phyloP scores from a whole-genome alignment of 371 early-diverging fungal genomes.

The Lichtheimia ramosa region DNA sequence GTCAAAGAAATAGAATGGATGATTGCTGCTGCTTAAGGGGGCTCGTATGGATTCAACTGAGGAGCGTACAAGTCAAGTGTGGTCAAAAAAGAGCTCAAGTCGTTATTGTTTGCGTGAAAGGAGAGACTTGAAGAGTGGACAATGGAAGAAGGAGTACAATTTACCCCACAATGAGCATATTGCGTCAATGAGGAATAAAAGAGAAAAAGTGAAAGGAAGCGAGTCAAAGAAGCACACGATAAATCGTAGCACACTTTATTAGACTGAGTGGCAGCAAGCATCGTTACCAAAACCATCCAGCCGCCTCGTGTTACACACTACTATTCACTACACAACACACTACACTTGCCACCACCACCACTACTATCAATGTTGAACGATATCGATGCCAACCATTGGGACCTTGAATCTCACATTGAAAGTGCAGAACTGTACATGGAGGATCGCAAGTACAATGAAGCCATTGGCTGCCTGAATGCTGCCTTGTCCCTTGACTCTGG shows the following conservation, averaged over 20 bases:
- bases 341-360: neutral
- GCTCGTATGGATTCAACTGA: too few relatives aligned
- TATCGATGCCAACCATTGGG: neutral
- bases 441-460: neutral
- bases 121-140: too few relatives aligned
- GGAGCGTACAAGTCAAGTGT: too few relatives aligned
- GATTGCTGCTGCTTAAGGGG: too few relatives aligned
- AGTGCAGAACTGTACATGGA: neutral
- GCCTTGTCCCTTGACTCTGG: neutral
- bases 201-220: neutral
- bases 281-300: neutral
- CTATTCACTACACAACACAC: neutral
- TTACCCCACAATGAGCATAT: neutral
- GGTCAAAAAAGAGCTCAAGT: too few relatives aligned
- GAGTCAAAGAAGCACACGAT: constrained; percentile 1
- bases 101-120: too few relatives aligned
- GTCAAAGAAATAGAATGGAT: neutral
- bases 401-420: neutral
- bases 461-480: neutral
- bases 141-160: neutral
- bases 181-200: neutral
- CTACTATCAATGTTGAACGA: neutral
- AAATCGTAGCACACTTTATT: neutral
- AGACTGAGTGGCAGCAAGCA: neutral
- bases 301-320: neutral